Evolutionary conservation across 2,329 filamentous ascomycete species (phyloP), one percentile per base, ranked within the genome.

Genomic region (Sporothrix variecibatus): DNA sequence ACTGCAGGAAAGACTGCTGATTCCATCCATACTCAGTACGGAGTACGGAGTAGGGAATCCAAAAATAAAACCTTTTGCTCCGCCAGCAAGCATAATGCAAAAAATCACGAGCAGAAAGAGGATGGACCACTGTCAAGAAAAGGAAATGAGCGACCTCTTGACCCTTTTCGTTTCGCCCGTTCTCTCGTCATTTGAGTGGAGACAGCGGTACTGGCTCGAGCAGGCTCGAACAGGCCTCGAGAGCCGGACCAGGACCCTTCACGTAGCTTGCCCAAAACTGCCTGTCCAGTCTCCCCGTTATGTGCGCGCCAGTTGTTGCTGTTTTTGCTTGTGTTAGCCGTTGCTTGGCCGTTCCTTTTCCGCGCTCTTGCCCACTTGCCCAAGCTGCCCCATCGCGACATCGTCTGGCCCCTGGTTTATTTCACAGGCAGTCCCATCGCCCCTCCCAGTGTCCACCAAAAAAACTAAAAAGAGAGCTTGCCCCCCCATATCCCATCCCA

Each of bases 81-180:
- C 58, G 31, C 58, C 2, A 15, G 34, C 1, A 62, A 38, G 31
- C 31, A 23, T 20, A 17, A 62, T 40, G 31, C 34, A 40, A 43
- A 64, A n/a, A 43, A 12, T 23, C 12, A 49, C 12, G 26, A 23
- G 60, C 28, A 31, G 58, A 17, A 31, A 8, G n/a, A 34, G 26
- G 26, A 51, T n/a, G n/a, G 23, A 15, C 6, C n/a, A 26, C 11
- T 2, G 58, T 64, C 58, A n/a, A 49, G 20, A 56, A 70, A 70
- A 56, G 67, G 67, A 70, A 70, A 70, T 70, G 67, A 70, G 49
- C 49, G 31, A 23, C 49, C 46, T 70, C 28, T 70, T 23, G 34
- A 43, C 28, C 56, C 28, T 62, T 62, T 58, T 43, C 40, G 12
- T 49, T 49, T 49, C 43, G 43, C 43, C 51, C 23, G 23, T 64